Base-by-base conservation (phyloP, 345 rosid species). In the Syzygium grande region DNA sequence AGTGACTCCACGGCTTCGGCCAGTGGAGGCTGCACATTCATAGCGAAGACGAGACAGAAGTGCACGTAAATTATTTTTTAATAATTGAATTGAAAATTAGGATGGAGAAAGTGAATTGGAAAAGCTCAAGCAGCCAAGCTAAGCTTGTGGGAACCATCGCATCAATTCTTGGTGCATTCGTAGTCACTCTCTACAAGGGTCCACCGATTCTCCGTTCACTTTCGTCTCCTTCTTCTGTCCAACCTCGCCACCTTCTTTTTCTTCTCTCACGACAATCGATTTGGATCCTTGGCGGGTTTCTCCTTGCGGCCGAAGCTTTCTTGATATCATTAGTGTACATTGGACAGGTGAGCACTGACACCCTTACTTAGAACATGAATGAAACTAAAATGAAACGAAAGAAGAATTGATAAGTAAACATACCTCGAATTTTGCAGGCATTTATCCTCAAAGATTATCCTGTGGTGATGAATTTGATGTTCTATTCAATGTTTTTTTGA, bases 131-230 rank as follows among this genome's bases (percentile, higher is more conserved):
- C 86, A 51, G 86, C 86, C 43, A 85, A 30, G 89, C 92, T 22
- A 89, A 89, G 84, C 52, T 85, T 1, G 25, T 87, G 15, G 90
- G 92, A 84, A 73, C 88, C 52, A 53, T 90, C n/a, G 77, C 84
- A 34, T 90, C 89, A 1, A 87, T 90, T 21, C 65, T 84, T 10
- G 90, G 92, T 30, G 92, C 89, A 30, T 89, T 87, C 21, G 21
- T 89, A 14, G 88, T 87, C 15, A 87, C 90, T 13, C 84, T 55
- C 46, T 89, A 90, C 88, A 90, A 87, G 52, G 92, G 89, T 53
- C 86, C 56, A 22, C 63, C 87, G 9, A 59, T 88, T 34, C 17
- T 86, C 38, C n/a, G 5, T 11, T 56, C 25, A 3, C 7, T 84
- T 25, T 51, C 85, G 12, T 9, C 29, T 58, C 3, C 51, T 19